These are phyloP conservation scores for Pseudogymnoascus sp. DNA, from an alignment of 2,329 filamentous ascomycete genomes.

Conservation along the genomic window DNA sequence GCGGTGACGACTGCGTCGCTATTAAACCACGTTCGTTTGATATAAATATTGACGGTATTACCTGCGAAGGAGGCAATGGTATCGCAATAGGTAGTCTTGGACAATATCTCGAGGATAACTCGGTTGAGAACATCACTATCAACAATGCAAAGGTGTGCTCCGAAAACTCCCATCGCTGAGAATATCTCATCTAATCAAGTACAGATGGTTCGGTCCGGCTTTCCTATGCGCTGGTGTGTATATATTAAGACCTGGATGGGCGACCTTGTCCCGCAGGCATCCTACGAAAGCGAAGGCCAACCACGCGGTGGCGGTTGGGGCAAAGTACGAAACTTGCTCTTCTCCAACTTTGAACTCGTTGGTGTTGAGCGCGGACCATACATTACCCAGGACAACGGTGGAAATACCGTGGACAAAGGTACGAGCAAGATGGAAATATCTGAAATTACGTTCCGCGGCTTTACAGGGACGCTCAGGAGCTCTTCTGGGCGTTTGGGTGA, in stretches of 20 bases:
- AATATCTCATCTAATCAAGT: not conserved
- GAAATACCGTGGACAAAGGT: constrained; percentile 41
- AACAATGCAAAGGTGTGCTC: constrained; percentile 39
- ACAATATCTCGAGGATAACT: constrained; percentile 47
- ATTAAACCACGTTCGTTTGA: constrained; percentile 49
- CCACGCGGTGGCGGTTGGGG: constrained; percentile 48
- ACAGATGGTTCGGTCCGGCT: not conserved
- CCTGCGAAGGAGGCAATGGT: constrained; percentile 46
- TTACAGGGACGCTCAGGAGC: constrained; percentile 39
- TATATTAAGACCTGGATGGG: constrained; percentile 53
- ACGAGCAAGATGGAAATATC: constrained; percentile 43
- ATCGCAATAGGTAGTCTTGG: constrained; percentile 48
- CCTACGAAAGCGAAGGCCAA: constrained; percentile 41
- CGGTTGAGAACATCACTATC: constrained; percentile 41
- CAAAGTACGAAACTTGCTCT: constrained; percentile 41
- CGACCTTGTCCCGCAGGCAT: constrained; percentile 35
- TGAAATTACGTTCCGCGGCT: constrained; percentile 43
- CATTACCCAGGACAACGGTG: constrained; percentile 42
- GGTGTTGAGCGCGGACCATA: constrained; percentile 36
- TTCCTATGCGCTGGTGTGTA: constrained; percentile 36
- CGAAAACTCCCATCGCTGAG: constrained; percentile 27
- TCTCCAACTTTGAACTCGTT: constrained; percentile 42
- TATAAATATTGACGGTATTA: constrained; percentile 38
- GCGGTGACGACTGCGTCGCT: constrained; percentile 49
- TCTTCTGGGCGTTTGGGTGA: constrained; percentile 29